These are phyloP conservation scores for Podosphaera xanthii DNA, from an alignment of 2,329 filamentous ascomycete species.

Conservation along the genomic window DNA sequence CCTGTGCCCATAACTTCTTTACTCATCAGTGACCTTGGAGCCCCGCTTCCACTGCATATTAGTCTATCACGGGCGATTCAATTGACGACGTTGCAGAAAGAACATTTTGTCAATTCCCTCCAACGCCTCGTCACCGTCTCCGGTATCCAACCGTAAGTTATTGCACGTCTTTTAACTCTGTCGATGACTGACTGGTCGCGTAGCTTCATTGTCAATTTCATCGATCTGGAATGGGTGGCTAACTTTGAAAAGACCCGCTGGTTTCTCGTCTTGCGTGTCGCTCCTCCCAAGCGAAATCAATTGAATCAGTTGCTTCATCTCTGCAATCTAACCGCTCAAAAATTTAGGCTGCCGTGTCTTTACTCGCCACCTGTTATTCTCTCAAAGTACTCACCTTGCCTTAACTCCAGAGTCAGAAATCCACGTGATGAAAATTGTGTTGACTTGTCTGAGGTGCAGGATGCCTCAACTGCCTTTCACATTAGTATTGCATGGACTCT, in stretches of 20 bases:
- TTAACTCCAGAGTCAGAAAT: too few species aligned
- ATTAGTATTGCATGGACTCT: conserved; percentile 77
- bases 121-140: conserved; percentile 21
- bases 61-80: conserved; percentile 68
- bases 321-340: conserved; percentile 39
- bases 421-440: not conserved
- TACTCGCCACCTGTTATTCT: conserved; percentile 25
- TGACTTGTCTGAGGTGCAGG: conserved; percentile 11
- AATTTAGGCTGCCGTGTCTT: conserved; percentile 44
- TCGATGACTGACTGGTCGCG: conserved; percentile 6
- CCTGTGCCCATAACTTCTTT: conserved; percentile 34
- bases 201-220: conserved; percentile 15
- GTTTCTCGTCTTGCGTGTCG: conserved; percentile 58
- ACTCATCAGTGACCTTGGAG: conserved; percentile 54
- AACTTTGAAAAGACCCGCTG: conserved; percentile 49
- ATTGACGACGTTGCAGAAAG: conserved; percentile 49
- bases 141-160: conserved; percentile 22
- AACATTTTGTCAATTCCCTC: conserved; percentile 38
- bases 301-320: conserved; percentile 38
- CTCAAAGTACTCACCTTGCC: too few species aligned
- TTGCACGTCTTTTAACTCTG: not conserved
- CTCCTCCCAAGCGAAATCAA: conserved; percentile 23
- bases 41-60: conserved; percentile 65
- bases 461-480: conserved; percentile 46
- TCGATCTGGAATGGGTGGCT: conserved; percentile 36